Conservation (phyloP, 2,329 filamentous ascomycete genomes). For the Colletotrichum caudatum region DNA sequence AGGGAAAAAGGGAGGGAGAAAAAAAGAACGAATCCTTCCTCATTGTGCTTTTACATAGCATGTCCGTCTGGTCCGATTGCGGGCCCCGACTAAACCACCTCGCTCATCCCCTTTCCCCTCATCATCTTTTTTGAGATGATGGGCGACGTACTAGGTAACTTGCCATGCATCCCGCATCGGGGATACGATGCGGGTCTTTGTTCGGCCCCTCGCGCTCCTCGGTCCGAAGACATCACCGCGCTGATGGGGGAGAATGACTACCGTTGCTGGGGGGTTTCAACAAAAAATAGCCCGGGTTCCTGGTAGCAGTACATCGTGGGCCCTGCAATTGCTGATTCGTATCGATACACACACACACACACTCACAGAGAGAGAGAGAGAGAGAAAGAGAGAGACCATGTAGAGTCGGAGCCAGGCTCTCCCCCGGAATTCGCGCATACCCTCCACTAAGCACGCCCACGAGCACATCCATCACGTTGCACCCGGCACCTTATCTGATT, state of each 20-base stretch:
- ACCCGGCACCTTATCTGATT: constrained; percentile 39
- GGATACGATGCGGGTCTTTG: neutral
- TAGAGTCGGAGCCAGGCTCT: constrained; percentile 14
- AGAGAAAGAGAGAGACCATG: too few relatives aligned
- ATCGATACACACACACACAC: neutral
- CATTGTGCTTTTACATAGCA: neutral
- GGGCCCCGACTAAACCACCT: neutral
- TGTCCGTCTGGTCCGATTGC: neutral
- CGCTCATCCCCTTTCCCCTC: neutral
- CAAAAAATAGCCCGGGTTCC: neutral
- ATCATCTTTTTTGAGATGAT: constrained; percentile 3
- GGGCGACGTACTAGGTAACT: neutral
- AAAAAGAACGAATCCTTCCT: neutral
- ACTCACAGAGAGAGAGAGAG: neutral
- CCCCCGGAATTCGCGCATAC: constrained; percentile 38
- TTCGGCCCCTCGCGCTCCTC: neutral
- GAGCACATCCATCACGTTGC: constrained; percentile 45
- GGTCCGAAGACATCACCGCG: neutral
- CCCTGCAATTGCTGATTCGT: constrained; percentile 21
- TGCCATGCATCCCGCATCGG: constrained; percentile 30
- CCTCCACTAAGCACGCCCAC: constrained; percentile 32
- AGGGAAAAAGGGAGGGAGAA: too few relatives aligned
- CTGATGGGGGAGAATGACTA: neutral
- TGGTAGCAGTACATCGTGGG: constrained; percentile 25
- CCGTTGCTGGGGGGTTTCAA: neutral